These are phyloP conservation scores for Chytridium lagenaria DNA, from an alignment of 371 early-diverging fungal genomes.

Conservation along the genomic window DNA sequence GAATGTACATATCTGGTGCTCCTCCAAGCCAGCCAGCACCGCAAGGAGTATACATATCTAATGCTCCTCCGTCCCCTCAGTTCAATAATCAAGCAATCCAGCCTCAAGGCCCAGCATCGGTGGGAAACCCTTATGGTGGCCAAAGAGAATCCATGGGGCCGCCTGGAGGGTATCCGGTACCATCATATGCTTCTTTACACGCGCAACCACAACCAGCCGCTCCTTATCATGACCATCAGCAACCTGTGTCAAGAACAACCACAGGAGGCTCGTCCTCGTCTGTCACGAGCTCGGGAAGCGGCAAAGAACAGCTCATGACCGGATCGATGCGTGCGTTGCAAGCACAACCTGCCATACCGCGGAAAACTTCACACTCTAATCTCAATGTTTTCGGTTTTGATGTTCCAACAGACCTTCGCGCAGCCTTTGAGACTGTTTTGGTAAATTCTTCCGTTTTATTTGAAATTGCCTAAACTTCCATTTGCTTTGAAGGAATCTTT, in stretches of 20 bases:
- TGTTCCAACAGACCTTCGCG: background rate
- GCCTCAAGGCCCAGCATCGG: no score
- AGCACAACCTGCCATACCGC: background rate
- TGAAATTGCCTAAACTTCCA: background rate
- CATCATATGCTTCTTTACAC: no score
- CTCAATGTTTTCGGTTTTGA: background rate
- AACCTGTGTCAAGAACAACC: background rate
- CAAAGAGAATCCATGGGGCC: no score
- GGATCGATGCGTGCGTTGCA: slow-evolving; percentile 2
- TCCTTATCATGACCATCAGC: background rate
- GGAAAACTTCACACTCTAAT: background rate
- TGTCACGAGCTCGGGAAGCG: background rate
- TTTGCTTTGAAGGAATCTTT: background rate
- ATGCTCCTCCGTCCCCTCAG: no score
- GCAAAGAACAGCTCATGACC: background rate
- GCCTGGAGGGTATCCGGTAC: no score
- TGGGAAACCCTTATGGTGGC: no score
- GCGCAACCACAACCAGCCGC: background rate
- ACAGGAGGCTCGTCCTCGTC: background rate
- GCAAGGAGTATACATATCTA: no score
- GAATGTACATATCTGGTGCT: no score
- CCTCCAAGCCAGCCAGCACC: no score
- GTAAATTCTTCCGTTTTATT: background rate
- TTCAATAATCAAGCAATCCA: no score
- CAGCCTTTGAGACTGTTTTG: slow-evolving; percentile 13